Evolutionary conservation across 352 stramenopile genomes (phyloP).

Genomic region (Pythium utonaiense): DNA sequence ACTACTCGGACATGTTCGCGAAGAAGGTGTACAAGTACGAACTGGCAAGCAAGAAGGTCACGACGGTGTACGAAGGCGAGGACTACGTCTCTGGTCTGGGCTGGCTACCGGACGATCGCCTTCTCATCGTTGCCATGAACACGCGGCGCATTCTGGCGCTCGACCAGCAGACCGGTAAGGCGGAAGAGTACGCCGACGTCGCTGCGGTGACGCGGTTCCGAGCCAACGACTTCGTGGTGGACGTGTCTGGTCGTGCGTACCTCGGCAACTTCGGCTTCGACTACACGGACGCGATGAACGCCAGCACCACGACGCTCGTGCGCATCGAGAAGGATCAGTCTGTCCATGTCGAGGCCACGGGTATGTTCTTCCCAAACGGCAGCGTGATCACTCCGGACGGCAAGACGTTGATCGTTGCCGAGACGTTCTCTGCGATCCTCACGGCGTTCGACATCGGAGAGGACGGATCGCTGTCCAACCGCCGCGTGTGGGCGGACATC

Average conservation of each 20-base stretch:
- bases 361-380: conserved; percentile 71
- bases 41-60: conserved; percentile 30
- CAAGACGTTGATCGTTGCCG: conserved; percentile 65
- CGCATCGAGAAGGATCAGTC: conserved; percentile 40
- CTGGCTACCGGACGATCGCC: conserved; percentile 54
- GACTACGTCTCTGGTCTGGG: conserved; percentile 58
- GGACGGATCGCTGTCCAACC: conserved; percentile 46
- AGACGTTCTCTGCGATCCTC: conserved; percentile 51
- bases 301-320: conserved; percentile 51
- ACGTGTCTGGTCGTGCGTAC: conserved; percentile 37
- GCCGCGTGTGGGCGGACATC: conserved; percentile 49
- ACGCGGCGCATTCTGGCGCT: conserved; percentile 42
- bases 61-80: conserved; percentile 42
- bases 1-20: conserved; percentile 65
- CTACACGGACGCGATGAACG: conserved; percentile 25
- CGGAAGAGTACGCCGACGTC: conserved; percentile 46
- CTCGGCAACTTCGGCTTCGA: conserved; percentile 69
- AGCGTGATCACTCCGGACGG: conserved; percentile 65
- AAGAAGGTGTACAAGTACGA: conserved; percentile 59
- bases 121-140: conserved; percentile 61
- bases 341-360: conserved; percentile 48
- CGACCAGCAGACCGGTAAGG: conserved; percentile 28
- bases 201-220: conserved; percentile 44
- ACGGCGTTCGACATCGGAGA: conserved; percentile 60
- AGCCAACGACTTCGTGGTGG: conserved; percentile 66